Conservation (phyloP, 805 yeast species). For the Pichia exigua region DNA sequence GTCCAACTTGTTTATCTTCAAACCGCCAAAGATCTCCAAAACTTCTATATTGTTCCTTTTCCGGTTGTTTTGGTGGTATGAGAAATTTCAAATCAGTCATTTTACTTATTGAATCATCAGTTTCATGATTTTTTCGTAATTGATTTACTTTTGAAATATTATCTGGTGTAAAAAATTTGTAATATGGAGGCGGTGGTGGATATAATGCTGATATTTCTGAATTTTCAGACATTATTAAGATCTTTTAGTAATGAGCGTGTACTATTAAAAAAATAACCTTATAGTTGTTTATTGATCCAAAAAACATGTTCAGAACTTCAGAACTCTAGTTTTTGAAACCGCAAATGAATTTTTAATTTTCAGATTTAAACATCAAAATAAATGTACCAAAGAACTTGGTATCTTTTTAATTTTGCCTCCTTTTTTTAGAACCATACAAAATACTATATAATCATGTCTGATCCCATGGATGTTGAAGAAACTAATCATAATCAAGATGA, state of each 20-base stretch:
- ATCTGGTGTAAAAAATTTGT: constrained; percentile 62
- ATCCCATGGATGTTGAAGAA: constrained; percentile 17
- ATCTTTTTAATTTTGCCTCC: background rate
- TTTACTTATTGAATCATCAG: constrained; percentile 18
- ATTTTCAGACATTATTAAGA: background rate
- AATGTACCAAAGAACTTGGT: too few species aligned
- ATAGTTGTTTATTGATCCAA: too few species aligned
- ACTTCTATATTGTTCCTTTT: constrained; percentile 63
- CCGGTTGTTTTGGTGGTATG: constrained; percentile 58
- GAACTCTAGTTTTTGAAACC: background rate
- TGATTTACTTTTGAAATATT: constrained; percentile 42
- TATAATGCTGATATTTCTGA: constrained; percentile 51
- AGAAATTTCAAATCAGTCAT: constrained; percentile 43
- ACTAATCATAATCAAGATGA: constrained; percentile 5
- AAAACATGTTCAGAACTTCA: background rate
- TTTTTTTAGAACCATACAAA: too few species aligned
- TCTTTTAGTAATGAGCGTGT: too few species aligned
- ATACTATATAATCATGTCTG: constrained; percentile 9
- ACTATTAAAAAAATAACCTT: too few species aligned
- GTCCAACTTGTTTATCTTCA: constrained; percentile 66
- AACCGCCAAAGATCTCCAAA: constrained; percentile 90
- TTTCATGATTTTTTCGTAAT: constrained; percentile 17
- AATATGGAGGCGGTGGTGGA: constrained; percentile 91
- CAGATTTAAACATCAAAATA: background rate
- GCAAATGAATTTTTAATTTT: background rate